Percentiles rank a stretch among this genome's conserved stretches.
Conservation (phyloP, 106 monocot species). For the Acanthochlamys bracteata region DNA sequence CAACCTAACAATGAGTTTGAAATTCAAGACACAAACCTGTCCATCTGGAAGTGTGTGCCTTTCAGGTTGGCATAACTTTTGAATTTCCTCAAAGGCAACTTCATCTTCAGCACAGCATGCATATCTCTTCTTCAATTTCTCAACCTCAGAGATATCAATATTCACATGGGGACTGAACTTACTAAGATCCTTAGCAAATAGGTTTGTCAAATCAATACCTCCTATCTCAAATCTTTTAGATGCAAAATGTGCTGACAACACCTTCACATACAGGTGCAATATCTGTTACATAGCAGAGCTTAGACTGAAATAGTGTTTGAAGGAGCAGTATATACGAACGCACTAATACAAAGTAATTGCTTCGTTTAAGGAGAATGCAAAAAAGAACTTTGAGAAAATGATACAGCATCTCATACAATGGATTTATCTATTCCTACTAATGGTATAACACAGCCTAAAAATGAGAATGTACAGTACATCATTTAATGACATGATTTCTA, state of each 20-base stretch:
- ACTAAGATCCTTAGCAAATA: slow-evolving; percentile 68
- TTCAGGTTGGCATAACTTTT: slow-evolving; percentile 47
- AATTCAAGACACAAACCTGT: slow-evolving; percentile 37
- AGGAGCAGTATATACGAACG: too few species aligned
- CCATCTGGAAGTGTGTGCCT: slow-evolving; percentile 88
- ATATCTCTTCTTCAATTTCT: slow-evolving; percentile 79
- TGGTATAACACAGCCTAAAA: too few species aligned
- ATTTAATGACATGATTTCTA: neutral
- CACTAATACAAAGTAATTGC: too few species aligned
- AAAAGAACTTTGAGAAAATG: too few species aligned
- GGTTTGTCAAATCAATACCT: slow-evolving; percentile 86
- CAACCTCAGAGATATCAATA: slow-evolving; percentile 67
- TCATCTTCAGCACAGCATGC: slow-evolving; percentile 72
- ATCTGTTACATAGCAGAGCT: slow-evolving; percentile 33
- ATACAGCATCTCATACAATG: too few species aligned
- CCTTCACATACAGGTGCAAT: slow-evolving; percentile 97
- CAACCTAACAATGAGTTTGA: neutral
- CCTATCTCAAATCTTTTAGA: slow-evolving; percentile 98
- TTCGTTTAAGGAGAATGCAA: too few species aligned
- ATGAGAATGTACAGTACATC: too few species aligned
- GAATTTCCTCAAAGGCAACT: slow-evolving; percentile 41
- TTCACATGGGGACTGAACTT: slow-evolving; percentile 67
- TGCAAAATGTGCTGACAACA: slow-evolving; percentile 98
- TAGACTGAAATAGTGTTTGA: neutral
- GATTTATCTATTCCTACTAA: too few species aligned